A percentile compares a stretch with the other conserved stretches of the same genome.
These are phyloP conservation scores for Gonium pectorale DNA, from an alignment of 139 green algal genomes.

Conservation along the genomic window DNA sequence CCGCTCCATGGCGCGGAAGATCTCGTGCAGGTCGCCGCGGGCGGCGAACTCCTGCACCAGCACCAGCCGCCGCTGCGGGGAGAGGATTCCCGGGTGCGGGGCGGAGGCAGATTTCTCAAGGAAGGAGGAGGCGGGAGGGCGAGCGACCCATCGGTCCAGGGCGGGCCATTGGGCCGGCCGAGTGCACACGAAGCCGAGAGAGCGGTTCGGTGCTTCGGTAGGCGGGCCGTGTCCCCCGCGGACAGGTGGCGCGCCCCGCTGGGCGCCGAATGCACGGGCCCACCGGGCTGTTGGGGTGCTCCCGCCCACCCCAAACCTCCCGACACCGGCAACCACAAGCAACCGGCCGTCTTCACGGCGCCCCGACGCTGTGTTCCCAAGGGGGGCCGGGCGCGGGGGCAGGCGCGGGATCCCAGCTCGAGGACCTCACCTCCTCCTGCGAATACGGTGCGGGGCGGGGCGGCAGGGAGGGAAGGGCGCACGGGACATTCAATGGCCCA, in stretches of 20 bases:
- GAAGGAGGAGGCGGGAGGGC: neutral
- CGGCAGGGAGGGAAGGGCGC: no score
- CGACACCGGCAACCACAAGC: no score
- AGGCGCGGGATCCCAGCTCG: no score
- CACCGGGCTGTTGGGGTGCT: no score
- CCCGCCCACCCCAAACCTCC: no score
- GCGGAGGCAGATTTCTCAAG: neutral
- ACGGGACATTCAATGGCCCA: no score
- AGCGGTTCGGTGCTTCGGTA: neutral
- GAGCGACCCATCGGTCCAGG: neutral
- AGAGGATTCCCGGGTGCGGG: neutral
- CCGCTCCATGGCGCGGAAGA: no score
- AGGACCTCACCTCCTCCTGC: no score
- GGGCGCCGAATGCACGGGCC: neutral
- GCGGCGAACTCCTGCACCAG: slow-evolving; percentile 6
- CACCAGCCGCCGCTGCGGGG: neutral
- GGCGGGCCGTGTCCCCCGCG: neutral
- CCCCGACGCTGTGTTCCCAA: no score
- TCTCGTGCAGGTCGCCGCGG: neutral
- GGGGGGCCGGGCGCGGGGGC: no score
- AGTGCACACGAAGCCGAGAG: neutral
- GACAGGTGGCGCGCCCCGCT: neutral
- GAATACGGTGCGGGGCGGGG: no score
- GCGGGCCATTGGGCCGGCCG: neutral
- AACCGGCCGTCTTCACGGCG: no score